Percentiles rank a stretch among this genome's conserved stretches.
Conservation (phyloP, 257 asterid species). For the Galeopsis tetrahit region DNA sequence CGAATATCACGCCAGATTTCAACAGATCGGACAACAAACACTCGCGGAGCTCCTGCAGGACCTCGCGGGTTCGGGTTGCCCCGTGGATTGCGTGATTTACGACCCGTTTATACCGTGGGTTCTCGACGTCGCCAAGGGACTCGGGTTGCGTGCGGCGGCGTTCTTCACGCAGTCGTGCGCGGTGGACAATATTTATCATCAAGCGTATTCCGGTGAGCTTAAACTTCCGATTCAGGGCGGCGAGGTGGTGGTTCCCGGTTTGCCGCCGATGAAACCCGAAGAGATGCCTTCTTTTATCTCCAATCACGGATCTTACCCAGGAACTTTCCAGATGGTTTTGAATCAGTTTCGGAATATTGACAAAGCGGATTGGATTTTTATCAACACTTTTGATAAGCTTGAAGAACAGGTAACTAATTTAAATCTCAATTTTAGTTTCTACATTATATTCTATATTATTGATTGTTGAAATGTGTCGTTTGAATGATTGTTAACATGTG, state of each 20-base stretch:
- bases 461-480: no score
- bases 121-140: conserved; percentile 39
- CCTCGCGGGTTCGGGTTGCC: conserved; percentile 28
- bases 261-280: conserved; percentile 34
- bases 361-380: conserved; percentile 43
- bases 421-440: background rate
- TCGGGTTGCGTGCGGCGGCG: conserved; percentile 41
- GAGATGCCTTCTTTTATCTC: conserved; percentile 36
- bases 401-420: conserved; percentile 42
- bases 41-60: conserved; percentile 36
- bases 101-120: conserved; percentile 52
- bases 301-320: conserved; percentile 30
- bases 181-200: conserved; percentile 39
- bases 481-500: no score
- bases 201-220: conserved; percentile 23
- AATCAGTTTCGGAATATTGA: conserved; percentile 37
- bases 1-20: conserved; percentile 27
- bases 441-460: no score
- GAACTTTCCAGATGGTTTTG: conserved; percentile 5
- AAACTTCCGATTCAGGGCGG: conserved; percentile 23
- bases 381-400: conserved; percentile 43
- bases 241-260: conserved; percentile 31
- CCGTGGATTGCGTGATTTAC: conserved; percentile 47
- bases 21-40: conserved; percentile 39
- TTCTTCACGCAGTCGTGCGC: conserved; percentile 63